Conservation (phyloP, 345 rosid genomes). For the Odontarrhena argentea region DNA sequence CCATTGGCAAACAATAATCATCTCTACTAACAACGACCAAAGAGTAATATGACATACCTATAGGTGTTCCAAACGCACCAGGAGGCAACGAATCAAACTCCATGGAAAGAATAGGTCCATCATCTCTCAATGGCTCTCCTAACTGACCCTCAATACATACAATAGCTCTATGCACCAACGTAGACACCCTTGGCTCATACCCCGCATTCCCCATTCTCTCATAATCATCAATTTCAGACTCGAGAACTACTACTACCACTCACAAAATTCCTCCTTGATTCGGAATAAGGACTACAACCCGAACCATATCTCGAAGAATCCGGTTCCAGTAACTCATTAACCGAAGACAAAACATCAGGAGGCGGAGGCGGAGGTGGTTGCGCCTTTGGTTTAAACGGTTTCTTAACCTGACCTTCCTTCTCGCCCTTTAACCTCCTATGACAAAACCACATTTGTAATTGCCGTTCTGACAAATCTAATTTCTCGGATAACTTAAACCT, state of each 20-base stretch:
- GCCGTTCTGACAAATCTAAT: constrained; percentile 89
- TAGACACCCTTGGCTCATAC: constrained; percentile 68
- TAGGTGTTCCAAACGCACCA: constrained; percentile 86
- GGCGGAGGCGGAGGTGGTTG: constrained; percentile 37
- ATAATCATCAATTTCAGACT: constrained; percentile 55
- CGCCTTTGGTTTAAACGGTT: too few species aligned
- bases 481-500: constrained; percentile 75
- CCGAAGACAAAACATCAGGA: constrained; percentile 48
- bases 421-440: constrained; percentile 95
- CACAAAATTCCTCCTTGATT: constrained; percentile 48
- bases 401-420: constrained; percentile 63
- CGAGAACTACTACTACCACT: constrained; percentile 46
- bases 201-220: constrained; percentile 48
- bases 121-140: constrained; percentile 95
- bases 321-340: constrained; percentile 51
- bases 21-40: too few species aligned
- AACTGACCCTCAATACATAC: constrained; percentile 92
- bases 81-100: constrained; percentile 98
- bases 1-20: too few species aligned
- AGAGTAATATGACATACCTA: constrained; percentile 54
- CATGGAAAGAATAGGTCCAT: constrained; percentile 94
- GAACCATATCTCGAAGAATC: constrained; percentile 82
- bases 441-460: constrained; percentile 99
- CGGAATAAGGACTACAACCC: constrained; percentile 66
- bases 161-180: constrained; percentile 84